Percentiles rank a stretch among this genome's conserved stretches.
Conservation (phyloP, 768 basidiomycete genomes). For the Leccinum pellstonianum region DNA sequence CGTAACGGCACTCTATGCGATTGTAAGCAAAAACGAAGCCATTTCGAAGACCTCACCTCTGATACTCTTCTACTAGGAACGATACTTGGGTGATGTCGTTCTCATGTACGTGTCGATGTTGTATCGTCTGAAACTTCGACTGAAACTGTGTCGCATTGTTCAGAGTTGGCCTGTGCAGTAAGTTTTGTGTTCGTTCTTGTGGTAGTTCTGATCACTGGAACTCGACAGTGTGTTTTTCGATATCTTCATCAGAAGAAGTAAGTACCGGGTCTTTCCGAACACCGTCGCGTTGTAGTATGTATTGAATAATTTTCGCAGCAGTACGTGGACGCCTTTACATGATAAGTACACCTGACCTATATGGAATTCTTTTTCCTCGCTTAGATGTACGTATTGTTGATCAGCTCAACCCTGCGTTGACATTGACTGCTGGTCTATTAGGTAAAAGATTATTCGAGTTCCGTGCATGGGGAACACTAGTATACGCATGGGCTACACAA, state of each 20-base stretch:
- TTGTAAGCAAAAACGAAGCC: constrained; percentile 16
- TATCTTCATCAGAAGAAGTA: constrained; percentile 19
- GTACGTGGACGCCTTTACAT: constrained; percentile 15
- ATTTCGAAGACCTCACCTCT: neutral
- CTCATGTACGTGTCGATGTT: constrained; percentile 22
- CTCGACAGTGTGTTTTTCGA: constrained; percentile 23
- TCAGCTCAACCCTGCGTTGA: neutral
- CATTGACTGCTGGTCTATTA: constrained; percentile 5
- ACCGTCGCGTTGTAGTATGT: constrained; percentile 1
- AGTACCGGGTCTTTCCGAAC: neutral
- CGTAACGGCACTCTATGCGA: constrained; percentile 25
- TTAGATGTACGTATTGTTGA: constrained; percentile 22
- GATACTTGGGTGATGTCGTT: constrained; percentile 32
- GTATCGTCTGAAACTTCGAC: constrained; percentile 2
- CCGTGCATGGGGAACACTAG: constrained; percentile 34
- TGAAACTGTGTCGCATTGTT: neutral
- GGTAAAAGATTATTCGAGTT: constrained; percentile 30
- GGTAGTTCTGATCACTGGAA: neutral
- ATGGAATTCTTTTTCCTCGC: neutral
- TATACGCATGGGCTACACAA: constrained; percentile 33
- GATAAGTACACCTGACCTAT: neutral
- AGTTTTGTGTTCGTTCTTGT: constrained; percentile 3
- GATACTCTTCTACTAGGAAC: constrained; percentile 22
- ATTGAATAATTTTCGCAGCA: constrained; percentile 17
- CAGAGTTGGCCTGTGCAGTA: constrained; percentile 23